Conservation (phyloP, 345 rosid genomes). For the Excoecaria agallocha region DNA sequence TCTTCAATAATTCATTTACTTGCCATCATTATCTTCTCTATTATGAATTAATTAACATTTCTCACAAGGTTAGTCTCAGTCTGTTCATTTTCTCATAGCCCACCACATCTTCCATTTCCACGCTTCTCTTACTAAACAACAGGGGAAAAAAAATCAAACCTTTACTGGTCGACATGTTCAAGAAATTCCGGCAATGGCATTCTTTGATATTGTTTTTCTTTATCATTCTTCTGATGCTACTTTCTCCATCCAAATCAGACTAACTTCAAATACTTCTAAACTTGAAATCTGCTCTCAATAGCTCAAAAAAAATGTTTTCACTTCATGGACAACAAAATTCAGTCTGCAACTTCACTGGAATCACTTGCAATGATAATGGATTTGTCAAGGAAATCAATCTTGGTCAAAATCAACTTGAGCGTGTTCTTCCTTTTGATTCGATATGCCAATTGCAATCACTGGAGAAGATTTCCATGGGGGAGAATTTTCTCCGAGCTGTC, state of each 20-base stretch:
- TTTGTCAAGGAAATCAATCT: constrained; percentile 60
- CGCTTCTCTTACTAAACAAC: constrained; percentile 2
- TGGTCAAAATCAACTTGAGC: constrained; percentile 34
- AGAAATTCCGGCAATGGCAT: constrained; percentile 24
- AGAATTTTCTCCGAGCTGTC: constrained; percentile 46
- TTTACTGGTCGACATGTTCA: constrained; percentile 31
- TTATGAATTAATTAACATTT: no score
- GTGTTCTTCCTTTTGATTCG: constrained; percentile 50
- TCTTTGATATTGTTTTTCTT: constrained; percentile 12
- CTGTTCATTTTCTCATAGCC: constrained; percentile 5
- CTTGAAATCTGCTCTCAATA: constrained; percentile 42
- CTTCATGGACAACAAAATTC: constrained; percentile 45
- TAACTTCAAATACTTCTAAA: constrained; percentile 43
- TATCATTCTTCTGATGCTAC: constrained; percentile 19
- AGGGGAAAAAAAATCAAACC: neutral
- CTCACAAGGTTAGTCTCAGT: constrained; percentile 9
- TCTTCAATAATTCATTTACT: no score
- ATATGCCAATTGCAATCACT: constrained; percentile 52
- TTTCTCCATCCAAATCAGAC: constrained; percentile 27
- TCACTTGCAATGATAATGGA: constrained; percentile 46
- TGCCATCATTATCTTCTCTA: neutral
- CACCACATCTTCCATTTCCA: constrained; percentile 14
- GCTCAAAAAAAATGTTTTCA: constrained; percentile 35
- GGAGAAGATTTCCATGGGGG: constrained; percentile 48
- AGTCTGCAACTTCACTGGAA: constrained; percentile 36